Percentiles rank a stretch among this genome's conserved stretches.
Evolutionary conservation across 352 stramenopile genomes (phyloP).

Genomic region (Phytophthora pistaciae): DNA sequence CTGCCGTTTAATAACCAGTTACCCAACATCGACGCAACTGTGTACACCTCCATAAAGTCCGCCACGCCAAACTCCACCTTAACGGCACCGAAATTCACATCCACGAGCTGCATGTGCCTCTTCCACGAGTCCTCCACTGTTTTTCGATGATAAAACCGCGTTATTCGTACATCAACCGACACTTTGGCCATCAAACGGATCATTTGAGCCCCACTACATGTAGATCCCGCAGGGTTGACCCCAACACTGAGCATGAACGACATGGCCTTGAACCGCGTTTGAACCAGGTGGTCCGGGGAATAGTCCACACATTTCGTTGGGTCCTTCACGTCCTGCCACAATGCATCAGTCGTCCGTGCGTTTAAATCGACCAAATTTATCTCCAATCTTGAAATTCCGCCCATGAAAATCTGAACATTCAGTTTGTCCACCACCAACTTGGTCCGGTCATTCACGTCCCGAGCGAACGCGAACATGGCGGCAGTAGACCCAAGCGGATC

Average conservation of each 20-base stretch:
- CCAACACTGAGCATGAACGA: conserved; percentile 61
- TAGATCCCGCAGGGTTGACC: conserved; percentile 17
- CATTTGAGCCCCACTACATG: background rate
- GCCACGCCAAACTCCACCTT: conserved; percentile 51
- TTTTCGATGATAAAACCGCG: conserved; percentile 60
- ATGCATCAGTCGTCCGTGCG: conserved; percentile 65
- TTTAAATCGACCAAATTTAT: conserved; percentile 53
- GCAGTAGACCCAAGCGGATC: conserved; percentile 72
- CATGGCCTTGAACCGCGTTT: conserved; percentile 73
- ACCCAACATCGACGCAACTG: conserved; percentile 24
- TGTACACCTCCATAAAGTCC: conserved; percentile 47
- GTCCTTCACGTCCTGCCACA: conserved; percentile 77
- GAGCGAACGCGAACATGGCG: conserved; percentile 65
- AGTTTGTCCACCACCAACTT: conserved; percentile 64
- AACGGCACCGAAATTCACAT: conserved; percentile 61
- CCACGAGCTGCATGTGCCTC: conserved; percentile 62
- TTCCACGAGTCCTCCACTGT: conserved; percentile 53
- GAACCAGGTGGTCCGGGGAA: conserved; percentile 67
- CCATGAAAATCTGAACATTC: conserved; percentile 59
- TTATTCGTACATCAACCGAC: conserved; percentile 58
- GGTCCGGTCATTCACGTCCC: conserved; percentile 58
- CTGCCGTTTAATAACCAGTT: conserved; percentile 33
- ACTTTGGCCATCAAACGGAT: conserved; percentile 53
- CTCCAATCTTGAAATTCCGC: conserved; percentile 42
- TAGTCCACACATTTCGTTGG: conserved; percentile 63